These are phyloP conservation scores for Teratosphaeria zuluensis DNA, from an alignment of 2,329 filamentous ascomycete species.

Conservation along the genomic window DNA sequence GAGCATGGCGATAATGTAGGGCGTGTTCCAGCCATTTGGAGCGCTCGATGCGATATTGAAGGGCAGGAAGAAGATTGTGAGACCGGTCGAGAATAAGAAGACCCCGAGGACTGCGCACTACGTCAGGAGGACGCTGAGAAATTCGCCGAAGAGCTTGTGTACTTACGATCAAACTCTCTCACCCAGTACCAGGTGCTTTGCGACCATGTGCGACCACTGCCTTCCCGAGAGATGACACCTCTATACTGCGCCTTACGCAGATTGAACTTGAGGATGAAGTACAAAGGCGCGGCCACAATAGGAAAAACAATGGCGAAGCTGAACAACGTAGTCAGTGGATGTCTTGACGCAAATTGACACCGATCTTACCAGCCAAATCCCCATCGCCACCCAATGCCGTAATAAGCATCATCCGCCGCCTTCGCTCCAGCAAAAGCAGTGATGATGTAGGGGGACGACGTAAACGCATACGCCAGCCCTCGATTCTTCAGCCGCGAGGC, in stretches of 20 bases:
- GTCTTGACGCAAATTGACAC: too few species aligned
- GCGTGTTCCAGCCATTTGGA: slow-evolving; percentile 25
- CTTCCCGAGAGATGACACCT: slow-evolving; percentile 8
- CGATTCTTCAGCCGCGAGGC: too few species aligned
- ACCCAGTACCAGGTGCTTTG: slow-evolving; percentile 20
- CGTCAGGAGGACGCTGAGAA: not conserved
- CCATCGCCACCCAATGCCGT: too few species aligned
- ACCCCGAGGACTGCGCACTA: slow-evolving; percentile 13
- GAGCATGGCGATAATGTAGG: slow-evolving; percentile 31
- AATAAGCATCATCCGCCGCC: too few species aligned
- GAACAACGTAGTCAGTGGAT: too few species aligned
- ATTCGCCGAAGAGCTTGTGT: too few species aligned
- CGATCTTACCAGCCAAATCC: too few species aligned
- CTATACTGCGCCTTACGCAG: slow-evolving; percentile 16
- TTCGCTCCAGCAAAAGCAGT: too few species aligned
- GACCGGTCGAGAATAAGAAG: slow-evolving; percentile 34
- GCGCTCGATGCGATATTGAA: slow-evolving; percentile 45
- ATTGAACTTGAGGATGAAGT: slow-evolving; percentile 18
- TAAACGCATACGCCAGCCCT: too few species aligned
- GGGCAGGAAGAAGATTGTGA: slow-evolving; percentile 56
- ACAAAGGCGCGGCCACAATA: too few species aligned
- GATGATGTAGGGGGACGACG: too few species aligned
- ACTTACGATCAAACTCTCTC: slow-evolving; percentile 21
- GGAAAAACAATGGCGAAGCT: too few species aligned
- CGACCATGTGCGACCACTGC: slow-evolving; percentile 12